These are phyloP conservation scores for Delitschia confertaspora DNA, from an alignment of 495 filamentous ascomycete species.

Conservation along the genomic window DNA sequence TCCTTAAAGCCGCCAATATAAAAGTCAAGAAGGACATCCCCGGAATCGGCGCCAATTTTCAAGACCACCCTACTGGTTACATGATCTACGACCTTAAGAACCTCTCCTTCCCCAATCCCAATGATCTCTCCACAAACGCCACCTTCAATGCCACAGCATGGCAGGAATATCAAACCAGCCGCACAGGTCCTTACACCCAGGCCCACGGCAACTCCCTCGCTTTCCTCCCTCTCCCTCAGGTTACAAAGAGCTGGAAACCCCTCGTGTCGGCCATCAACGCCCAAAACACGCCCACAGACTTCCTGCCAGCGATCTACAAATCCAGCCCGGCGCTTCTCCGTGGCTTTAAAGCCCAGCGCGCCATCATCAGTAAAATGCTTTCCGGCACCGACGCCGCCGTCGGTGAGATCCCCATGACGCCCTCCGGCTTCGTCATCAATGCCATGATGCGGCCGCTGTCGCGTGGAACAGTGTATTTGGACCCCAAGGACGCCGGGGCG, in stretches of 20 bases:
- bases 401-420: constrained; percentile 18
- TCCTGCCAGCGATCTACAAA: constrained; percentile 10
- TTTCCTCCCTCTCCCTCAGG: constrained; percentile 2
- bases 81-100: constrained; percentile 28
- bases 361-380: constrained; percentile 2
- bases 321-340: constrained; percentile 7
- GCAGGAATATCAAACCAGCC: constrained; percentile 3
- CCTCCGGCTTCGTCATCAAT: constrained; percentile 7
- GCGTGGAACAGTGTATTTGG: constrained; percentile 20
- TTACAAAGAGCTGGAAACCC: not conserved
- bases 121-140: constrained; percentile 3
- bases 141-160: constrained; percentile 7
- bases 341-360: constrained; percentile 28
- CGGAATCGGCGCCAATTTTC: constrained; percentile 8
- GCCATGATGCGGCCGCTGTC: constrained; percentile 26
- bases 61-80: constrained; percentile 6
- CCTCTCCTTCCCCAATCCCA: constrained; percentile 45
- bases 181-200: constrained; percentile 3
- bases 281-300: constrained; percentile 1
- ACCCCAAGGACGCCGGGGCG: constrained; percentile 6
- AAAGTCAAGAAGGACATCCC: constrained; percentile 41
- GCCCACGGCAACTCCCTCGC: constrained; percentile 5
- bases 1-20: constrained; percentile 40
- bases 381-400: constrained; percentile 4
- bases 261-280: too few relatives aligned